Percentiles rank a stretch among this genome's conserved stretches.
These are phyloP conservation scores for Polytrichum formosum DNA, from an alignment of 225 moss, liverwort and hornwort species.

Conservation along the genomic window DNA sequence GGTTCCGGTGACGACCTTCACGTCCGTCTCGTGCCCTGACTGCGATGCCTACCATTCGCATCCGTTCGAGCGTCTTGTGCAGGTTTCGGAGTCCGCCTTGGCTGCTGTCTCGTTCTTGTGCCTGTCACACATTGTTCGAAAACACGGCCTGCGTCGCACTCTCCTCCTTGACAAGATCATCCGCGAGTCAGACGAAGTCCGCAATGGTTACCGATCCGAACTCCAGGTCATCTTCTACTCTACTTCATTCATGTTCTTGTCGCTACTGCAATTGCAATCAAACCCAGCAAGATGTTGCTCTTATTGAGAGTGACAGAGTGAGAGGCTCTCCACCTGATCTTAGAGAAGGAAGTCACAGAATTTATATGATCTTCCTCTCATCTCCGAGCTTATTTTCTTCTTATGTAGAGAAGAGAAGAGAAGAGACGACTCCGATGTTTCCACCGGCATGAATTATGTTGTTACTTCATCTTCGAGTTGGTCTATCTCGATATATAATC, in stretches of 20 bases:
- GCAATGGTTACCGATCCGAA: slow-evolving; percentile 57
- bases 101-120: slow-evolving; percentile 80
- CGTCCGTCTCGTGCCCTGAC: slow-evolving; percentile 63
- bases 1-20: slow-evolving; percentile 55
- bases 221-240: slow-evolving; percentile 50
- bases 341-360: too few relatives aligned
- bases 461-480: too few relatives aligned
- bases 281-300: not conserved
- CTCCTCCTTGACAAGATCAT: slow-evolving; percentile 71
- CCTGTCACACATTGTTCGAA: slow-evolving; percentile 57
- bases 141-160: slow-evolving; percentile 67
- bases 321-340: too few relatives aligned
- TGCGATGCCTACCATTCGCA: slow-evolving; percentile 67
- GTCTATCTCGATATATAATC: too few relatives aligned
- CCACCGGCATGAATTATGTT: too few relatives aligned
- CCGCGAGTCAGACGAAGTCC: slow-evolving; percentile 57
- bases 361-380: too few relatives aligned
- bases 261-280: not conserved
- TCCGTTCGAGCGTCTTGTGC: slow-evolving; percentile 70
- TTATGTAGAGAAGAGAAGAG: too few relatives aligned
- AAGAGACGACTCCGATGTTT: too few relatives aligned
- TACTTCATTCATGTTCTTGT: not conserved
- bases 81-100: slow-evolving; percentile 60
- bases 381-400: too few relatives aligned
- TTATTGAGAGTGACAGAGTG: not conserved